These are phyloP conservation scores for Leccinum subgranulosum DNA, from an alignment of 768 basidiomycete genomes.

Conservation along the genomic window DNA sequence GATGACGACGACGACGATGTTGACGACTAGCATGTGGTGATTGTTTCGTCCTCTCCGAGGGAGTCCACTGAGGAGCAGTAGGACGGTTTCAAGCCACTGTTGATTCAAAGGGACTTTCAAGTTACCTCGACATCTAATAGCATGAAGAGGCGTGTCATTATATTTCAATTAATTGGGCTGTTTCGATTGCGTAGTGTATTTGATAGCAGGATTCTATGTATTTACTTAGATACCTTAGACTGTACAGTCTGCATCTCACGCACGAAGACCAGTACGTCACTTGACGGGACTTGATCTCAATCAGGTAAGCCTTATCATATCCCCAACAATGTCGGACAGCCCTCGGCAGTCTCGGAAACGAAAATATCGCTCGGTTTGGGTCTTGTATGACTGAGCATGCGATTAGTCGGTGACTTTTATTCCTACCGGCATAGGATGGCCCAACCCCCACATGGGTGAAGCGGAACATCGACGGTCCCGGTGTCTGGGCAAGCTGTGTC, in stretches of 20 bases:
- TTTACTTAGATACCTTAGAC: conserved; percentile 21
- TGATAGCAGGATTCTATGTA: conserved; percentile 4
- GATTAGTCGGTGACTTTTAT: neutral
- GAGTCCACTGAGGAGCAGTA: neutral
- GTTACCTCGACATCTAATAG: conserved; percentile 2
- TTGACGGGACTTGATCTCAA: neutral
- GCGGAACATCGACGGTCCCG: conserved; percentile 70
- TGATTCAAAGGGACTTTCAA: neutral
- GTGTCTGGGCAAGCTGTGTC: conserved; percentile 83
- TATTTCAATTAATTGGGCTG: conserved; percentile 27
- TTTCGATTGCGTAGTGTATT: conserved; percentile 9
- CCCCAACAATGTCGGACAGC: conserved; percentile 18
- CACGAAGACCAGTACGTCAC: neutral
- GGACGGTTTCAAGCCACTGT: neutral
- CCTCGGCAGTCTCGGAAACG: conserved; percentile 35
- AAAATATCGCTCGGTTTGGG: conserved; percentile 50
- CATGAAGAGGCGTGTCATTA: conserved; percentile 16
- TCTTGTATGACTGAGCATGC: neutral
- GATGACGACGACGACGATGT: conserved; percentile 48
- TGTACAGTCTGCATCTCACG: neutral
- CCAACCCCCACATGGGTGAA: conserved; percentile 60
- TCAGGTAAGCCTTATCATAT: neutral
- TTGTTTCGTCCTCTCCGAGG: neutral
- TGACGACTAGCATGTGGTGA: conserved; percentile 33
- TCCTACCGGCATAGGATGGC: conserved; percentile 48